phyloP scores from a whole-genome alignment of 768 basidiomycete species.

The Amanita rimosa region DNA sequence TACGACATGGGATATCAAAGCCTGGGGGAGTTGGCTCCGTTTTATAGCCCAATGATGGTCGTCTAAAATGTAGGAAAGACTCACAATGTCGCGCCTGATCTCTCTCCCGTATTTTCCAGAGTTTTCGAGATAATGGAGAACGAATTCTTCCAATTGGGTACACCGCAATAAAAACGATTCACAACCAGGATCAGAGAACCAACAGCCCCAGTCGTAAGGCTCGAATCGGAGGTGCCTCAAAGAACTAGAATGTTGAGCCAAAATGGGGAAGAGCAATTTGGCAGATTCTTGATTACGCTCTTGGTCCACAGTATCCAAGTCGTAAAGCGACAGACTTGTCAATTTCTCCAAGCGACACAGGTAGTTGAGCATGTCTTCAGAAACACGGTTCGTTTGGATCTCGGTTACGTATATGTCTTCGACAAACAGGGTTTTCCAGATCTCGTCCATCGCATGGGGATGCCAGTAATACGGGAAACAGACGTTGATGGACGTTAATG shows the following conservation, averaged over 20 bases:
- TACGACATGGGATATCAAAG: not conserved
- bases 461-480: not conserved
- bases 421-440: not conserved
- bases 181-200: not conserved
- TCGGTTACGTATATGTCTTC: slow-evolving; percentile 2
- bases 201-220: slow-evolving; percentile 5
- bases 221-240: not conserved
- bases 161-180: not conserved
- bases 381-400: not conserved
- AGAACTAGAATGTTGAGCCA: not conserved
- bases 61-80: not conserved
- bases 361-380: slow-evolving; percentile 1
- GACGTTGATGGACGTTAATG: not conserved
- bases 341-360: not conserved
- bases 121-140: not conserved
- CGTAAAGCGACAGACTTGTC: not conserved
- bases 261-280: not conserved
- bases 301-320: not conserved
- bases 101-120: not conserved
- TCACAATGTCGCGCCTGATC: not conserved
- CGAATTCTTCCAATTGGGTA: slow-evolving; percentile 2
- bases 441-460: not conserved
- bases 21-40: not conserved
- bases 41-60: not conserved
- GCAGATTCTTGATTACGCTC: not conserved